Conservation (phyloP, 2,329 filamentous ascomycete genomes). For the Apiospora aurea region DNA sequence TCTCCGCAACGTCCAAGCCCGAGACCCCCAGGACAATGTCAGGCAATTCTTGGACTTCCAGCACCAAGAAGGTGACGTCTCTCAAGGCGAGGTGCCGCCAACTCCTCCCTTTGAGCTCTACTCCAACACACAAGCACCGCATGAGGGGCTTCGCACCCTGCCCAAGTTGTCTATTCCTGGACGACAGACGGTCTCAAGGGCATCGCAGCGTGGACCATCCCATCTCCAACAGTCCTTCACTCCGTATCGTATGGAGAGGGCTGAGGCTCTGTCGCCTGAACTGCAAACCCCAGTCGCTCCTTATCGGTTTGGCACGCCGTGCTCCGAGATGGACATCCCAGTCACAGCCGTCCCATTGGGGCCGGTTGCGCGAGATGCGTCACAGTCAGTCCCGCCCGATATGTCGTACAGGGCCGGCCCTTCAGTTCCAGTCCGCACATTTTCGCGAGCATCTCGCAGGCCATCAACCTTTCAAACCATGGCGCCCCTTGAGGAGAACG, state of each 20-base stretch:
- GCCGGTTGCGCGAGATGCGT: slow-evolving; percentile 78
- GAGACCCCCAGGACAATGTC: slow-evolving; percentile 92
- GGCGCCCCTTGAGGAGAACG: slow-evolving; percentile 73
- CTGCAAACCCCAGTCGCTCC: slow-evolving; percentile 65
- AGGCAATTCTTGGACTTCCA: slow-evolving; percentile 91
- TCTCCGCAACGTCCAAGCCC: slow-evolving; percentile 71
- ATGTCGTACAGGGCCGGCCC: slow-evolving; percentile 75
- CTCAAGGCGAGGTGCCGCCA: slow-evolving; percentile 64
- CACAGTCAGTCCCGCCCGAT: slow-evolving; percentile 91
- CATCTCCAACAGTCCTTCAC: slow-evolving; percentile 46
- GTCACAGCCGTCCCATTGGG: slow-evolving; percentile 75
- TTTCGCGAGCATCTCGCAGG: slow-evolving; percentile 67
- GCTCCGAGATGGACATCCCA: slow-evolving; percentile 90
- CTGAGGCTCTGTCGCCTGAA: slow-evolving; percentile 60
- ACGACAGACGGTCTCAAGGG: slow-evolving; percentile 36
- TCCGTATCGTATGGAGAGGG: slow-evolving; percentile 61
- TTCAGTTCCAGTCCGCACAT: slow-evolving; percentile 49
- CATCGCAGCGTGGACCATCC: slow-evolving; percentile 30
- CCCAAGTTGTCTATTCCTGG: slow-evolving; percentile 69
- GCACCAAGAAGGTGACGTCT: slow-evolving; percentile 52
- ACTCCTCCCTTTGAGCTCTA: slow-evolving; percentile 75
- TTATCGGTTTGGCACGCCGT: slow-evolving; percentile 84
- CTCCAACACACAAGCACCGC: slow-evolving; percentile 54
- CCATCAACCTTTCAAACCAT: slow-evolving; percentile 75
- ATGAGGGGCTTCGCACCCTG: slow-evolving; percentile 63